Evolutionary conservation across 257 asterid species (phyloP).

Genomic region (Anisodus acutangulus): DNA sequence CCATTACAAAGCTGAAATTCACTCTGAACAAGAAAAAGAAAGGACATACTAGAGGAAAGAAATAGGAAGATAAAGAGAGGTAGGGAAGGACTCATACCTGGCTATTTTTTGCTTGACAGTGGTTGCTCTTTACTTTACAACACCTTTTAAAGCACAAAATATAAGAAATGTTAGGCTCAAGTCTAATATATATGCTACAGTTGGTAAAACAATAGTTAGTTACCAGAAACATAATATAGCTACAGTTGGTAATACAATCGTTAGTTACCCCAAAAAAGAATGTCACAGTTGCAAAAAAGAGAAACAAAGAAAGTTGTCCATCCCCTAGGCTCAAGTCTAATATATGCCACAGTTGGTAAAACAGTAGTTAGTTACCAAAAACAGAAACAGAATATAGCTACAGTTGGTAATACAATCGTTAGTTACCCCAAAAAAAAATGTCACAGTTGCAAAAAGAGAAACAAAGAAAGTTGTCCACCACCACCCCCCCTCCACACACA

Average conservation of each 20-base stretch:
- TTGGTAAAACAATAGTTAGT: too few species aligned
- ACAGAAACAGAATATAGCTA: too few species aligned
- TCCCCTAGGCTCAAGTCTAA: too few species aligned
- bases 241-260: too few species aligned
- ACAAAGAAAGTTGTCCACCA: too few species aligned
- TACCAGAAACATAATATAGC: too few species aligned
- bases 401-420: too few species aligned
- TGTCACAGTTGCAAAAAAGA: not conserved
- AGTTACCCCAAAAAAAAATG: too few species aligned
- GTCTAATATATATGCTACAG: not conserved
- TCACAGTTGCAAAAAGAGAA: too few species aligned
- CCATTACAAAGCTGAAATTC: slow-evolving; percentile 26
- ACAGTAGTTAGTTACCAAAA: too few species aligned
- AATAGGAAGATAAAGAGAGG: slow-evolving; percentile 19
- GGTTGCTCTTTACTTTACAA: slow-evolving; percentile 52
- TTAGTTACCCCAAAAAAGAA: too few species aligned
- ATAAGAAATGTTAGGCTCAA: slow-evolving; percentile 36
- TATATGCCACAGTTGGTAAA: too few species aligned
- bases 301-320: slow-evolving; percentile 20
- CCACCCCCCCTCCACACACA: not conserved
- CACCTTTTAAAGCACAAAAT: slow-evolving; percentile 46
- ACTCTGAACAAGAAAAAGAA: not conserved
- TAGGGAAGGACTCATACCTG: slow-evolving; percentile 48
- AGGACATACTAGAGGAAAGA: not conserved
- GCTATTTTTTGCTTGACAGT: slow-evolving; percentile 50